phyloP scores from a whole-genome alignment of 2,329 filamentous ascomycete genomes.

The Dactylellina cionopaga region DNA sequence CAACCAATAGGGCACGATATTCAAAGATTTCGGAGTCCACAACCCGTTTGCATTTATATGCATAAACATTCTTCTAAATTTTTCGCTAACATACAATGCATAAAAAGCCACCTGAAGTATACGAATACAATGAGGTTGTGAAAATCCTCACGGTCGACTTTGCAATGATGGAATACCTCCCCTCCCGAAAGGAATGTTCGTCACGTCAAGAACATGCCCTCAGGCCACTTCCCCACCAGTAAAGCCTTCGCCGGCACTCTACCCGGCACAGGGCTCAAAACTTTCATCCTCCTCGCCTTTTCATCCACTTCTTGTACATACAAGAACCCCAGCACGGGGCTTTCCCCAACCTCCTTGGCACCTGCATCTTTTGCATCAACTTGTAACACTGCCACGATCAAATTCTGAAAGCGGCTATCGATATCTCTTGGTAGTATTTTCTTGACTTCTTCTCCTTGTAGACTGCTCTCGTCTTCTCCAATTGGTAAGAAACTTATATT shows the following conservation, averaged over 20 bases:
- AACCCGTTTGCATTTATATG: no score
- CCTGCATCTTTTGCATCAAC: conserved; percentile 73
- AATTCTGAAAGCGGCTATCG: conserved; percentile 74
- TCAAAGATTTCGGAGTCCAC: no score
- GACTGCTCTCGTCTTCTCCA: conserved; percentile 62
- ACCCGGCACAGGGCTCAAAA: conserved; percentile 85
- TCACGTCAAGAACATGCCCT: conserved; percentile 47
- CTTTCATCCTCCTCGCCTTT: conserved; percentile 79
- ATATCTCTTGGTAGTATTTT: conserved; percentile 64
- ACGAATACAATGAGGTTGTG: not conserved
- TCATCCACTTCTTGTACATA: conserved; percentile 86
- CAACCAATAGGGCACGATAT: no score
- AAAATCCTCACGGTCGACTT: no score
- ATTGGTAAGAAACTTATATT: conserved; percentile 59
- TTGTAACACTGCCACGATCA: conserved; percentile 84
- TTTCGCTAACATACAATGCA: no score
- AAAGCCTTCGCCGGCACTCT: conserved; percentile 81
- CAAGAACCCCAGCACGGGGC: conserved; percentile 88
- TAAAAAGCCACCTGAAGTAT: no score
- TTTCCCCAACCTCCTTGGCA: conserved; percentile 77
- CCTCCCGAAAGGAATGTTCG: not conserved
- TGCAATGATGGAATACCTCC: no score
- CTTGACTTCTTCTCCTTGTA: conserved; percentile 66
- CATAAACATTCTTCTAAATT: no score
- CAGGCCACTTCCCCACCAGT: conserved; percentile 62